These are phyloP conservation scores for Teunomyces cretensis DNA, from an alignment of 805 yeast species.

Conservation along the genomic window DNA sequence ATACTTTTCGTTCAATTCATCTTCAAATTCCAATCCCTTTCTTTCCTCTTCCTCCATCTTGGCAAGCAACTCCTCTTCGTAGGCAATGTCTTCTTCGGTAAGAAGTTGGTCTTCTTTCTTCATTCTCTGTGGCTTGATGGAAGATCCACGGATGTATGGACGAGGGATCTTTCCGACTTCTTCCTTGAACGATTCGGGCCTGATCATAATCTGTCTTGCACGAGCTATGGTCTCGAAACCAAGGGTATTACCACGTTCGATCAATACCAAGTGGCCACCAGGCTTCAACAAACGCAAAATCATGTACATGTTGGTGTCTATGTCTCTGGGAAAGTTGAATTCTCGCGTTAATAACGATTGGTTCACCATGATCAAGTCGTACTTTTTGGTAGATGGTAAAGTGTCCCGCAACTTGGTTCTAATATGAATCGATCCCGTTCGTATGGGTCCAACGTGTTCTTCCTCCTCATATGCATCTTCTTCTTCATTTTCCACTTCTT, in stretches of 20 bases:
- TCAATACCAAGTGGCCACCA: constrained; percentile 71
- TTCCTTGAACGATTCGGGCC: constrained; percentile 67
- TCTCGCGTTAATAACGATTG: constrained; percentile 69
- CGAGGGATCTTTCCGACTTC: constrained; percentile 68
- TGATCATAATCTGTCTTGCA: constrained; percentile 85
- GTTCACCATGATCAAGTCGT: constrained; percentile 80
- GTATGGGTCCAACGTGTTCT: constrained; percentile 45
- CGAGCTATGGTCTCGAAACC: constrained; percentile 89
- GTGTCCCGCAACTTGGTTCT: constrained; percentile 55
- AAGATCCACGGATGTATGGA: constrained; percentile 58
- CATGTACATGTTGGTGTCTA: constrained; percentile 64
- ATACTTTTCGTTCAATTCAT: constrained; percentile 35
- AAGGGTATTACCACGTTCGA: constrained; percentile 86
- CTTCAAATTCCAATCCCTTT: constrained; percentile 18
- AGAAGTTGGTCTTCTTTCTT: constrained; percentile 36
- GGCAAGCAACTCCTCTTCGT: constrained; percentile 31
- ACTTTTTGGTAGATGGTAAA: constrained; percentile 53
- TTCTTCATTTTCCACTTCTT: constrained; percentile 8
- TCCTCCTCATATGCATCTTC: constrained; percentile 10
- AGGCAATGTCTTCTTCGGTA: constrained; percentile 33
- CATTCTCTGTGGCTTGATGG: constrained; percentile 39
- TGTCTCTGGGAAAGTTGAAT: constrained; percentile 65
- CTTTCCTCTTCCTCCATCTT: constrained; percentile 23
- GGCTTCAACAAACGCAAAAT: constrained; percentile 67
- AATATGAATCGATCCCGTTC: constrained; percentile 53